Evolutionary conservation across 768 basidiomycete species (phyloP).

Genomic region (Pulveroboletus sp.): DNA sequence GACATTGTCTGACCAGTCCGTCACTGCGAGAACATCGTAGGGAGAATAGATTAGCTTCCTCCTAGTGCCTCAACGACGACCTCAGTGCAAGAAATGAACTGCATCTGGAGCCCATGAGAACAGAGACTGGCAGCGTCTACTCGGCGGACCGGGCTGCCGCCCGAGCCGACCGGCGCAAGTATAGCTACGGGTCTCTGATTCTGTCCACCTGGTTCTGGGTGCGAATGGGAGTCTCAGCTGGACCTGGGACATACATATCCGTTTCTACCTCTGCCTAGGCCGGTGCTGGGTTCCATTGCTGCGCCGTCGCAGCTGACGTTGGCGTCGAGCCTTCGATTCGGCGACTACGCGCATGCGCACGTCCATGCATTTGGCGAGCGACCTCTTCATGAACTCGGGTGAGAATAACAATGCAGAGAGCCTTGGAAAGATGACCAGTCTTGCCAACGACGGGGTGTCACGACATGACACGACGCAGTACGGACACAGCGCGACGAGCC

Average conservation of each 20-base stretch:
- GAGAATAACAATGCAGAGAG: too few relatives aligned
- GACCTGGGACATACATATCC: constrained; percentile 5
- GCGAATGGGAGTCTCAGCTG: constrained; percentile 18
- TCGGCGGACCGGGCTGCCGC: constrained; percentile 22
- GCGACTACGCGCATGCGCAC: not conserved
- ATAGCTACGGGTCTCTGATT: constrained; percentile 19
- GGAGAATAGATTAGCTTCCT: not conserved
- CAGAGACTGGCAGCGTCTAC: constrained; percentile 22
- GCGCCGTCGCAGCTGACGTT: too few relatives aligned
- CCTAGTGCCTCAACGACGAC: constrained; percentile 3
- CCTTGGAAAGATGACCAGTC: too few relatives aligned
- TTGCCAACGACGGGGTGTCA: too few relatives aligned
- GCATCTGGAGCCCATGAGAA: constrained; percentile 1
- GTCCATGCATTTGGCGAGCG: constrained; percentile 1
- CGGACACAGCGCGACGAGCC: not conserved
- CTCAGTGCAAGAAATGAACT: not conserved
- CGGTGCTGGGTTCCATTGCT: too few relatives aligned
- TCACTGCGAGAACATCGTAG: not conserved
- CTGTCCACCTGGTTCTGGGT: constrained; percentile 23
- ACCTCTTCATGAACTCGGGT: too few relatives aligned
- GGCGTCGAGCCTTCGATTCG: constrained; percentile 3
- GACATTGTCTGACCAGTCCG: not conserved
- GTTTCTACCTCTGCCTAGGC: too few relatives aligned
- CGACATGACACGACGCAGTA: constrained; percentile 11
- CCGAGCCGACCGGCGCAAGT: constrained; percentile 22